Base-by-base conservation (phyloP, 1,284 basidiomycete species). In the Cryptococcus hybrid region DNA sequence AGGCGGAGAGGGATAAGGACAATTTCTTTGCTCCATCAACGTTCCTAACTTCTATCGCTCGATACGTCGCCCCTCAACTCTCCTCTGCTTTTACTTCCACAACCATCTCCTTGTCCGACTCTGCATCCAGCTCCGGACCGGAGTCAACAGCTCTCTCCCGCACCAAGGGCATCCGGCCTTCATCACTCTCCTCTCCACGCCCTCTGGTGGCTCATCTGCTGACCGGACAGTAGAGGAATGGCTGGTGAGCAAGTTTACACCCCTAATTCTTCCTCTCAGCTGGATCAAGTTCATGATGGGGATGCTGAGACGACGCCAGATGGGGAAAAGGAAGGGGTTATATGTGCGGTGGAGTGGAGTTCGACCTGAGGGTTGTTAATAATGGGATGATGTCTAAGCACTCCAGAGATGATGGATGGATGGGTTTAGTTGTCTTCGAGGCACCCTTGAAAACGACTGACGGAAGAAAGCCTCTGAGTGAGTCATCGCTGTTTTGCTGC, bases 361-460 rank as follows among this genome's bases (percentile, higher is more conserved):
- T 70, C 45, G 59, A 55, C 2, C 57, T 57, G 9, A 52, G 57
- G 12, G 54, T 61, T 3, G 35, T 64, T 9, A 42, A 54, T 24
- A 54, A 50, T 9, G 50, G 68, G 4, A 54, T 55, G 47, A 54
- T 58, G 11, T 13, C 64, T 3, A 60, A n/a, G 11, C 58, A 5
- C 54, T 24, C 24, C 24, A 24, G 24, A 24, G 24, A 24, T 24
- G 52, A 7, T 61, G 61, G 24, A 55, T 53, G 62, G 39, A 59
- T 63, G 12, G 71, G 73, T 0, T 55, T 73, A 42, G 55, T 66
- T 11, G 57, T 74, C 3, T 65, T 74, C 49, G 71, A 74, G 52
- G 62, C 62, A 35, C 71, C 73, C 2, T 42, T 69, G 37, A 48
- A 47, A 11, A 60, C 60, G 1, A 37, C 40, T 15, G 58, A 63